Evolutionary conservation across 2,329 filamentous ascomycete species (phyloP).

Genomic region (Curvularia sp.): DNA sequence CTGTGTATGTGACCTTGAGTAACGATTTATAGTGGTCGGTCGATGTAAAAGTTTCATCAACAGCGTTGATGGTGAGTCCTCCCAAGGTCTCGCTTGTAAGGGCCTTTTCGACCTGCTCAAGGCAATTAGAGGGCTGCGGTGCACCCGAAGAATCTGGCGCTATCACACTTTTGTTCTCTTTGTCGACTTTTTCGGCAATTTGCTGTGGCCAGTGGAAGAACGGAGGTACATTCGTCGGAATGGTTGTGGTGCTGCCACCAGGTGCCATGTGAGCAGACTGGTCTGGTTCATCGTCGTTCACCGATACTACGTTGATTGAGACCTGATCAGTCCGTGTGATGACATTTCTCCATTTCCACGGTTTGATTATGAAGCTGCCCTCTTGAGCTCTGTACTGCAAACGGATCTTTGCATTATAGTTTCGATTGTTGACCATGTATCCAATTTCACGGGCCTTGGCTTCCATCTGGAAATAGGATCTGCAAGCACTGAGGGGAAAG

Average conservation of each 20-base stretch:
- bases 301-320: conserved; percentile 31
- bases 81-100: conserved; percentile 29
- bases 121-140: conserved; percentile 16
- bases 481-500: conserved; percentile 30
- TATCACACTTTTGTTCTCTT: neutral
- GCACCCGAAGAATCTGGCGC: neutral
- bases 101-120: conserved; percentile 36
- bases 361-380: conserved; percentile 17
- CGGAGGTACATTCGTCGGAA: conserved; percentile 22
- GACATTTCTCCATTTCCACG: conserved; percentile 32
- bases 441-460: conserved; percentile 34
- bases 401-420: conserved; percentile 7
- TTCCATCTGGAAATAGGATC: conserved; percentile 43
- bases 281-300: conserved; percentile 7
- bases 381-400: conserved; percentile 15
- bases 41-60: conserved; percentile 31
- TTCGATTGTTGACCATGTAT: neutral
- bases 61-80: conserved; percentile 20
- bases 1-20: conserved; percentile 21
- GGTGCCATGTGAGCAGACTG: neutral
- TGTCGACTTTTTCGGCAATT: neutral
- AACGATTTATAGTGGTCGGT: conserved; percentile 36
- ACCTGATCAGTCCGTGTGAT: conserved; percentile 23
- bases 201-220: conserved; percentile 41
- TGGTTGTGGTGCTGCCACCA: too few species aligned